Base-by-base conservation (phyloP, 805 yeast species). In the Wickerhamiella shivajii region DNA sequence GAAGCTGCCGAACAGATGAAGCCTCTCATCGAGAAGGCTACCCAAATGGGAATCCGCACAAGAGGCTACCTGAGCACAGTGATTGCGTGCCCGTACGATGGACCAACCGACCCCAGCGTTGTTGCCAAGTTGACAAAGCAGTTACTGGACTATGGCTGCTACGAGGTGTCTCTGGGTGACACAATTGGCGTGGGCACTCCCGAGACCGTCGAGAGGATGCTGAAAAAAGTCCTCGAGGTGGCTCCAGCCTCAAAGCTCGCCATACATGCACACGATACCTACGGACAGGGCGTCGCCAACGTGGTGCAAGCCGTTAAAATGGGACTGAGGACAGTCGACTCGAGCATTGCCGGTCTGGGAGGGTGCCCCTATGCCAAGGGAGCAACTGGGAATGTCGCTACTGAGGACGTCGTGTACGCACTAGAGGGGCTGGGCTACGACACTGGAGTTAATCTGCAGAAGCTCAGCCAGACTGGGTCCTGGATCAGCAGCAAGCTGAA, bases 281-380 rank as follows among this genome's bases (percentile, higher is more conserved):
- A 50, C 21, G 56, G 56, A 19, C 55, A 52, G 36, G 56, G 55
- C 11, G 55, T 52, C 5, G 50, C 53, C 26, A 52, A 52, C 34
- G 51, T 46, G 8, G 29, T 49, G 30, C 39, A 42, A 34, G 53
- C 56, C 2, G 45, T 51, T 12, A 48, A 47, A 10, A 40, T 47
- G 47, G 56, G 56, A 7, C 34, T 52, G 16, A 33, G 52, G 17
- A 45, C 44, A 1, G 47, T 52, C 4, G 56, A 52, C 33, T 38
- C 50, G 26, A 46, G 50, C 6, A 52, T 49, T 3, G 53, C 46
- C 8, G 55, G 55, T 2, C 49, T 52, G 5, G 56, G 56, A 14
- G 56, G 56, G n/a, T 52, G 56, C 27, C 56, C 56, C 3, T 52
- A 47, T 29, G 53, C 56, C 16, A 50, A 50, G 30, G 55, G 56